Evolutionary conservation across 352 stramenopile species (phyloP).

Genomic region (Globisporangium okanoganense): DNA sequence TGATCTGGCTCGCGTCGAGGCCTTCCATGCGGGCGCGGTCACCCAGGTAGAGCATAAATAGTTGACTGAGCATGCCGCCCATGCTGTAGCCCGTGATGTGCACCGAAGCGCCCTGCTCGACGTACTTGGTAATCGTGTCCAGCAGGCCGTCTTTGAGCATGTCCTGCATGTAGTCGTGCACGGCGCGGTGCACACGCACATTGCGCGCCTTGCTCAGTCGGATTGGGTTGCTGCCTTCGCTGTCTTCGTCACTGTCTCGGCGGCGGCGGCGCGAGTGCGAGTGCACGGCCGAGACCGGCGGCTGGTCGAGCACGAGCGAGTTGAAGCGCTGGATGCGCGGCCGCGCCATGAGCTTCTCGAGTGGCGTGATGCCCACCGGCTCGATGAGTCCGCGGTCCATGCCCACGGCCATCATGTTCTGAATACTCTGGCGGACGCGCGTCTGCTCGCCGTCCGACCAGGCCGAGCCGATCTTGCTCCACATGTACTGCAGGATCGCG

Average conservation of each 20-base stretch:
- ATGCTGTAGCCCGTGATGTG: conserved; percentile 87
- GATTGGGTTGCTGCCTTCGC: conserved; percentile 43
- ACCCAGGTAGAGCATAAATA: conserved; percentile 77
- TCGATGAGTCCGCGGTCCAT: conserved; percentile 77
- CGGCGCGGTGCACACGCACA: conserved; percentile 74
- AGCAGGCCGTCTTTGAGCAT: conserved; percentile 80
- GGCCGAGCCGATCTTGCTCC: conserved; percentile 74
- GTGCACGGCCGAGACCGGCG: conserved; percentile 44
- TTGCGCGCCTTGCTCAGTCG: conserved; percentile 47
- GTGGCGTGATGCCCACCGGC: conserved; percentile 47
- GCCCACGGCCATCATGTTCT: conserved; percentile 83
- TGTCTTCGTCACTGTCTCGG: conserved; percentile 55
- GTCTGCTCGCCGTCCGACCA: conserved; percentile 85
- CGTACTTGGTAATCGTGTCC: conserved; percentile 70
- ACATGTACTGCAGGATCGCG: conserved; percentile 76
- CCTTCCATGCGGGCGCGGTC: conserved; percentile 73
- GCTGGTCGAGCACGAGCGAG: conserved; percentile 62
- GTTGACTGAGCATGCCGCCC: conserved; percentile 75
- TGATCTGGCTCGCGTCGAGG: conserved; percentile 75
- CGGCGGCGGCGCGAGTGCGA: conserved; percentile 50
- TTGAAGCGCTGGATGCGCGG: conserved; percentile 63
- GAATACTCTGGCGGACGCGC: conserved; percentile 77
- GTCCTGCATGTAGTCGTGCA: conserved; percentile 82
- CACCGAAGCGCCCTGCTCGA: conserved; percentile 63
- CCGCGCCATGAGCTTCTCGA: conserved; percentile 73